Percentiles rank a stretch among this genome's conserved stretches.
Conservation (phyloP, 352 stramenopile genomes). For the Phytopythium cucurbitacearum region DNA sequence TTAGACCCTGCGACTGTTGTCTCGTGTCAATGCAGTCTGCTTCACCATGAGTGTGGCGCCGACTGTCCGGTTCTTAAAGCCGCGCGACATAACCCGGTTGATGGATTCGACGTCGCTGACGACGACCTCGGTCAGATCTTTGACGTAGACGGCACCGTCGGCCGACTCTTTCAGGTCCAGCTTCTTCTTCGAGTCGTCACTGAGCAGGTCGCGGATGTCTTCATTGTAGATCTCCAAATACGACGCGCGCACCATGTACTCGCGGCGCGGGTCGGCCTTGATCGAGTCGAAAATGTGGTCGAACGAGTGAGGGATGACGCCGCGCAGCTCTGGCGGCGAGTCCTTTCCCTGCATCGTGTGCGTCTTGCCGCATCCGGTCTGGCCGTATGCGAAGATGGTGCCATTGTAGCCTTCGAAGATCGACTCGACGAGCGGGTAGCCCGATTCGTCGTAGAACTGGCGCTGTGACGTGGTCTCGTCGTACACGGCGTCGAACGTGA, state of each 20-base stretch:
- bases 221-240: constrained; percentile 97
- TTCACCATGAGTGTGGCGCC: constrained; percentile 77
- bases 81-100: constrained; percentile 74
- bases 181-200: constrained; percentile 74
- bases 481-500: constrained; percentile 91
- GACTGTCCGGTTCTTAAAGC: constrained; percentile 83
- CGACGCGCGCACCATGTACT: constrained; percentile 85
- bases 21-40: too few species aligned
- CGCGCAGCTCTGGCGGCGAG: constrained; percentile 61
- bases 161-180: constrained; percentile 83
- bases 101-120: constrained; percentile 74
- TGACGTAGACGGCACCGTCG: constrained; percentile 83
- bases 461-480: constrained; percentile 81
- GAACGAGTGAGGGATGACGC: constrained; percentile 82
- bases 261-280: constrained; percentile 46
- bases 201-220: constrained; percentile 89
- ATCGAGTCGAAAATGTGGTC: constrained; percentile 88
- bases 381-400: constrained; percentile 90
- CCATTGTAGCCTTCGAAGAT: constrained; percentile 91
- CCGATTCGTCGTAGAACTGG: constrained; percentile 86
- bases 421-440: constrained; percentile 85
- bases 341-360: constrained; percentile 86
- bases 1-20: background rate
- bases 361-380: constrained; percentile 83
- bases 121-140: constrained; percentile 85